These are phyloP conservation scores for Prototheca wickerhamii DNA, from an alignment of 163 green algal genomes.

Conservation along the genomic window DNA sequence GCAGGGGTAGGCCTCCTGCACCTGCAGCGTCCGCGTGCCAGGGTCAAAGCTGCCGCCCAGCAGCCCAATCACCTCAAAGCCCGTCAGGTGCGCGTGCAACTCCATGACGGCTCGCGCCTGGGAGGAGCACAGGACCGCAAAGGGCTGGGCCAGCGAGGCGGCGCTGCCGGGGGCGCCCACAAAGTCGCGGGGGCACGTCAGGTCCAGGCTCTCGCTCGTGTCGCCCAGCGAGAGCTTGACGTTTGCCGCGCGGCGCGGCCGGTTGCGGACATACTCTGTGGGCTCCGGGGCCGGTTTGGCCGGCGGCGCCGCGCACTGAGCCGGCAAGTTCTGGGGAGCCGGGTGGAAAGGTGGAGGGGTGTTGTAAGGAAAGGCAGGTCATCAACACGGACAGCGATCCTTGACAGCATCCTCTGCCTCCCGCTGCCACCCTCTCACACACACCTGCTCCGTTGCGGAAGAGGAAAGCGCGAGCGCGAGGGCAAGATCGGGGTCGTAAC, in stretches of 20 bases:
- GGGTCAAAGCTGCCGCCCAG: slow-evolving; percentile 56
- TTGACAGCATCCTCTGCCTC: too few species aligned
- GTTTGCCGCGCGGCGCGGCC: slow-evolving; percentile 35
- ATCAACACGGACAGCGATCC: too few species aligned
- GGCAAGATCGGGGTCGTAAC: too few species aligned
- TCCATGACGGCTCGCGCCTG: slow-evolving; percentile 59
- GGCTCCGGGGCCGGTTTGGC: neutral
- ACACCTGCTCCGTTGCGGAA: too few species aligned
- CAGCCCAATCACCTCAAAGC: slow-evolving; percentile 64
- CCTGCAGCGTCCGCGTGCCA: slow-evolving; percentile 27
- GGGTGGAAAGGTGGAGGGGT: too few species aligned
- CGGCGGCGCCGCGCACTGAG: neutral
- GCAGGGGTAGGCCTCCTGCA: slow-evolving; percentile 60
- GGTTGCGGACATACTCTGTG: slow-evolving; percentile 54
- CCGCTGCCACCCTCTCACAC: too few species aligned
- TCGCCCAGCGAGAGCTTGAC: slow-evolving; percentile 29
- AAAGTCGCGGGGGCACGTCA: slow-evolving; percentile 50
- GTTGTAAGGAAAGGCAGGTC: too few species aligned
- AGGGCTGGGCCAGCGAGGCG: slow-evolving; percentile 45
- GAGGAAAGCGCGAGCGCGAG: too few species aligned
- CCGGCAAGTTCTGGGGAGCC: too few species aligned
- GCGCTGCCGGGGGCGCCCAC: slow-evolving; percentile 39
- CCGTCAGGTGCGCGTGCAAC: slow-evolving; percentile 62
- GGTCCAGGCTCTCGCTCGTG: slow-evolving; percentile 55
- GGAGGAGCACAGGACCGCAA: slow-evolving; percentile 27